These are phyloP conservation scores for Coniochaeta sp. DNA, from an alignment of 2,329 filamentous ascomycete species.

Conservation along the genomic window DNA sequence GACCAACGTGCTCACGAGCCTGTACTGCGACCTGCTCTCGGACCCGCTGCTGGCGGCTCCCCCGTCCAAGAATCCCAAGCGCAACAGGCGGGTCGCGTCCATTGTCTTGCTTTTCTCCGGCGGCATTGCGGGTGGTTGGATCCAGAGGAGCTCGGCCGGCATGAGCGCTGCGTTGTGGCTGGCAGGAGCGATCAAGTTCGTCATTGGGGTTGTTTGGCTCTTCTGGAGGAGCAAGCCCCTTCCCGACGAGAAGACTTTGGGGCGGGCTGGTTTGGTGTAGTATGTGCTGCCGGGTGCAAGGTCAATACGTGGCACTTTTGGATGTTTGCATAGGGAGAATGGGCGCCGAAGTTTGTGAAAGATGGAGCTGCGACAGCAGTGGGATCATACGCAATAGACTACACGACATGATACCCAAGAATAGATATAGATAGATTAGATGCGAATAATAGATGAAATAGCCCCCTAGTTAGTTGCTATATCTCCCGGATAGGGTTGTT, in stretches of 20 bases:
- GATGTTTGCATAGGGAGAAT: background rate
- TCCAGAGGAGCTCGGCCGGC: slow-evolving; percentile 33
- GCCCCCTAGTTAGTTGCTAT: background rate
- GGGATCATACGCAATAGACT: background rate
- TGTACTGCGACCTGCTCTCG: slow-evolving; percentile 46
- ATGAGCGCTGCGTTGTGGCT: slow-evolving; percentile 37
- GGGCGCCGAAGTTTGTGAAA: background rate
- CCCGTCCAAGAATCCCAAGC: slow-evolving; percentile 35
- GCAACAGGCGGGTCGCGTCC: slow-evolving; percentile 37
- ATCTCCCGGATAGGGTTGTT: background rate
- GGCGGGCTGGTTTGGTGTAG: background rate
- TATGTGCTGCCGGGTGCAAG: no score
- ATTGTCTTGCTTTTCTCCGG: slow-evolving; percentile 37
- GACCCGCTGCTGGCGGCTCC: slow-evolving; percentile 40
- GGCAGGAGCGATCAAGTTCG: slow-evolving; percentile 34
- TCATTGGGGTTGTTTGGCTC: slow-evolving; percentile 25
- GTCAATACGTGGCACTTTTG: no score
- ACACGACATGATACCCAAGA: background rate
- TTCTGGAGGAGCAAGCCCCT: slow-evolving; percentile 8
- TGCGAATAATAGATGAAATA: background rate
- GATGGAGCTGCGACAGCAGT: background rate
- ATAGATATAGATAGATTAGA: background rate
- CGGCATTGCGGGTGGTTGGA: slow-evolving; percentile 38
- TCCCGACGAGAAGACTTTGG: background rate
- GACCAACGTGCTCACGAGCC: slow-evolving; percentile 46